Percentiles rank a stretch among this genome's conserved stretches.
Evolutionary conservation across 2,329 filamentous ascomycete genomes (phyloP).

Genomic region (Aspergillus flavus): DNA sequence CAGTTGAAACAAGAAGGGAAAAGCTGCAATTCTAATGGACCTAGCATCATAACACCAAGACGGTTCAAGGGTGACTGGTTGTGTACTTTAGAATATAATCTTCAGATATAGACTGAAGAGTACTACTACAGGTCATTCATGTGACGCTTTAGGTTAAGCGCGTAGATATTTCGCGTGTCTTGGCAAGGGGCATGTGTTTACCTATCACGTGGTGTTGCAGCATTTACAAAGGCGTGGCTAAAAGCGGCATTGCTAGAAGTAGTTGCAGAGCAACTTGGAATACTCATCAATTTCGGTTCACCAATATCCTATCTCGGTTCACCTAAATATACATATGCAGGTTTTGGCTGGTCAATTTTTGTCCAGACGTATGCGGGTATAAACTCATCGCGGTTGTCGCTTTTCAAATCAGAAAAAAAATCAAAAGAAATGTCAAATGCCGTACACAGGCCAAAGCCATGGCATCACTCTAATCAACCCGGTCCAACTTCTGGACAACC

Average conservation of each 20-base stretch:
- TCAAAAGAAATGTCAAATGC: neutral
- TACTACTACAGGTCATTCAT: neutral
- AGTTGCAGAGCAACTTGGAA: neutral
- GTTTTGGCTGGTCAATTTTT: neutral
- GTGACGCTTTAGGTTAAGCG: constrained; percentile 1
- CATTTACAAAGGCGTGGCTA: neutral
- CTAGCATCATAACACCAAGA: constrained; percentile 18
- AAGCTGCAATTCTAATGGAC: constrained; percentile 42
- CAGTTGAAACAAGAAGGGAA: constrained; percentile 57
- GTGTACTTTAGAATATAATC: neutral
- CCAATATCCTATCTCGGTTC: neutral
- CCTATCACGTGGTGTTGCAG: neutral
- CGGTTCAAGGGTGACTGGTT: neutral
- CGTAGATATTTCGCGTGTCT: neutral
- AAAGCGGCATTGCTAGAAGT: neutral
- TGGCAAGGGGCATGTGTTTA: neutral
- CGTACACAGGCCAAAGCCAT: neutral
- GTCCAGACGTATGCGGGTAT: neutral
- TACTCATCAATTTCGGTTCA: neutral
- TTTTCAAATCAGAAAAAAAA: neutral
- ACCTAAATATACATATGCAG: neutral
- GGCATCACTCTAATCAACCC: constrained; percentile 37
- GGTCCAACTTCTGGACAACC: constrained; percentile 80
- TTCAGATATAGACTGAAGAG: neutral
- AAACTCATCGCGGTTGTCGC: neutral